phyloP scores from a whole-genome alignment of 768 basidiomycete species.

The Exsudoporus frostii region DNA sequence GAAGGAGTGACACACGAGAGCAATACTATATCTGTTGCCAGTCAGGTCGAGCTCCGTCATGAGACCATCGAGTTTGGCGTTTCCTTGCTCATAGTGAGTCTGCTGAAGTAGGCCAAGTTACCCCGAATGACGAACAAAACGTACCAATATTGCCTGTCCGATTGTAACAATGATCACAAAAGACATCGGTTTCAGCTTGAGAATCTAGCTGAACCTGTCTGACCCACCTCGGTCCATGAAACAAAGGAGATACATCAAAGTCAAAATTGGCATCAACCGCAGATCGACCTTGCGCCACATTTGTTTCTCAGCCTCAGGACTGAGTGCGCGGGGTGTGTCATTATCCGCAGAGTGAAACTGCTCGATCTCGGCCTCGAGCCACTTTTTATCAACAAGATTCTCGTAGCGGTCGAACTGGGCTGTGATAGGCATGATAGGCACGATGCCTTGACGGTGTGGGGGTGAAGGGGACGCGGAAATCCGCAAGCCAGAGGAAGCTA shows the following conservation, averaged over 20 bases:
- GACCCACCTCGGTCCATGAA: constrained; percentile 60
- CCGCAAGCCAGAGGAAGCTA: no score
- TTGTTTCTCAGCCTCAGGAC: constrained; percentile 43
- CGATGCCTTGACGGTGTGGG: no score
- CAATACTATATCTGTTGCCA: constrained; percentile 62
- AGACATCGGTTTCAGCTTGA: not conserved
- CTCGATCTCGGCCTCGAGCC: not conserved
- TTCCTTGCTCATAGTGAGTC: constrained; percentile 35
- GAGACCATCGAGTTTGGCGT: constrained; percentile 66
- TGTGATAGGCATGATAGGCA: not conserved
- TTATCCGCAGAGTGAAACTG: not conserved
- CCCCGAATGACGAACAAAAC: not conserved
- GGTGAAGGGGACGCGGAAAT: no score
- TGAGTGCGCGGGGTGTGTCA: constrained; percentile 4
- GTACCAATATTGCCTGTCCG: constrained; percentile 54
- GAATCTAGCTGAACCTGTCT: not conserved
- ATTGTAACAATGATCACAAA: not conserved
- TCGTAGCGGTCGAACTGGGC: not conserved
- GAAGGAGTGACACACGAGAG: constrained; percentile 41
- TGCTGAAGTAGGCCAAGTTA: not conserved
- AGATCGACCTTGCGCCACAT: constrained; percentile 59
- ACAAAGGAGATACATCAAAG: constrained; percentile 58
- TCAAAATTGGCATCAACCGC: constrained; percentile 55
- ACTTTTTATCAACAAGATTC: not conserved
- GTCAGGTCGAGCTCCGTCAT: constrained; percentile 50